Conservation (phyloP, 805 yeast genomes). For the Saccharomycopsis olivae region DNA sequence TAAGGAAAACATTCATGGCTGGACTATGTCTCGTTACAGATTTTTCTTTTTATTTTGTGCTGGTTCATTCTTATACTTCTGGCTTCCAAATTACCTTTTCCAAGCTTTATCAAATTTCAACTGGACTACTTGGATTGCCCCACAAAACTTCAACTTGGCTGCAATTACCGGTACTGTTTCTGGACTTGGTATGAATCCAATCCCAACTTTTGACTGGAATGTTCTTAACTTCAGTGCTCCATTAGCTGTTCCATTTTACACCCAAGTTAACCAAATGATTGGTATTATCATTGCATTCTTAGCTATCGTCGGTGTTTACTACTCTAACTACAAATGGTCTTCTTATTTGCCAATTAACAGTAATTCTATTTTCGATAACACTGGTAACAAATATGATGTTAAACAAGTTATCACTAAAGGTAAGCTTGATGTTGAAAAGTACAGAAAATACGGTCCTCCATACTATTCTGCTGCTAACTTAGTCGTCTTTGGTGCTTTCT, state of each 20-base stretch:
- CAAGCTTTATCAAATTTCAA: conserved; percentile 33
- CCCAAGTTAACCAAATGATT: conserved; percentile 23
- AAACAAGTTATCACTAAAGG: conserved; percentile 36
- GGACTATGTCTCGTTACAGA: conserved; percentile 27
- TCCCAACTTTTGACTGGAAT: conserved; percentile 46
- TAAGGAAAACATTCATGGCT: conserved; percentile 25
- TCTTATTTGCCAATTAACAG: conserved; percentile 34
- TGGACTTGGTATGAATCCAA: conserved; percentile 45
- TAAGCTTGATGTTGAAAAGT: conserved; percentile 35
- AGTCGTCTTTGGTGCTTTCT: conserved; percentile 47
- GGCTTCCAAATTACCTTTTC: conserved; percentile 37
- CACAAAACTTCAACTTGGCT: conserved; percentile 38
- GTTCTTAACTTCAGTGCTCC: conserved; percentile 25
- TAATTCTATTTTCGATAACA: conserved; percentile 41
- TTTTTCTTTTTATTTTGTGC: conserved; percentile 26
- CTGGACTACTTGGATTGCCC: conserved; percentile 53
- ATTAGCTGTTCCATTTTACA: conserved; percentile 36
- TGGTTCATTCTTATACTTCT: conserved; percentile 30
- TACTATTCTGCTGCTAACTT: conserved; percentile 53
- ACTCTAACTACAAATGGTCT: conserved; percentile 31
- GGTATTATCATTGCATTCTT: conserved; percentile 28
- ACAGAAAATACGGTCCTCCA: conserved; percentile 52
- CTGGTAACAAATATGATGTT: conserved; percentile 37
- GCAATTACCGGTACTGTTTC: conserved; percentile 34
- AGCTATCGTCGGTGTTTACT: conserved; percentile 28